These are phyloP conservation scores for Plasmodium gallinaceum DNA, from an alignment of 169 alveolate species.

Conservation along the genomic window DNA sequence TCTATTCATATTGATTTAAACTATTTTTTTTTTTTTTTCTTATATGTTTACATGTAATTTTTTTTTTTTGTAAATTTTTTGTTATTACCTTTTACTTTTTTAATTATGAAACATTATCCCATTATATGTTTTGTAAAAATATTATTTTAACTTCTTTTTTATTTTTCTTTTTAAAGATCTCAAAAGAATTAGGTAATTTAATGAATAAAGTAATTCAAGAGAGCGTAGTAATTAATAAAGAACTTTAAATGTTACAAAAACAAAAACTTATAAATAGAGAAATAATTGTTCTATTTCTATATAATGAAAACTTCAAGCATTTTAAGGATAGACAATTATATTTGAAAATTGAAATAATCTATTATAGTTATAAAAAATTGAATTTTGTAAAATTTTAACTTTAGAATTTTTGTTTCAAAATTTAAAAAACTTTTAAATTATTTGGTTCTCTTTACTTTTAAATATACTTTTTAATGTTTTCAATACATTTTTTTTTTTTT, in stretches of 20 bases:
- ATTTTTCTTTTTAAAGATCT: constrained; percentile 15
- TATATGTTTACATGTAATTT: not conserved
- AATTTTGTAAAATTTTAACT: constrained; percentile 17
- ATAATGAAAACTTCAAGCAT: not conserved
- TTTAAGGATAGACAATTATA: not conserved
- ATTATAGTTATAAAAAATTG: not conserved
- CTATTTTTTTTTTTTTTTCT: not conserved
- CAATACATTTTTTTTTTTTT: constrained; percentile 1
- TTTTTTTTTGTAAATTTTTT: not conserved
- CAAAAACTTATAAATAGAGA: no score
- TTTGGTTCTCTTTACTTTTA: constrained; percentile 1
- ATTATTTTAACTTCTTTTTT: not conserved
- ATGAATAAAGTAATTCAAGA: constrained; percentile 49
- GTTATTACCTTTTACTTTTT: no score
- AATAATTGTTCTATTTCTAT: no score
- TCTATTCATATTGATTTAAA: no score
- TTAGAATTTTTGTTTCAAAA: constrained; percentile 39
- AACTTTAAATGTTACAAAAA: constrained; percentile 11
- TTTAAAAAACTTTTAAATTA: constrained; percentile 26
- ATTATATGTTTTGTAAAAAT: no score
- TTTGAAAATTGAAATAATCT: constrained; percentile 8
- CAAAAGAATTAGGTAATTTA: constrained; percentile 15
- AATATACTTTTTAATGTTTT: constrained; percentile 32
- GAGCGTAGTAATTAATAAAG: constrained; percentile 20
- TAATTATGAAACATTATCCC: no score